These are phyloP conservation scores for Chlorencoelia australis DNA, from an alignment of 2,329 filamentous ascomycete species.

Conservation along the genomic window DNA sequence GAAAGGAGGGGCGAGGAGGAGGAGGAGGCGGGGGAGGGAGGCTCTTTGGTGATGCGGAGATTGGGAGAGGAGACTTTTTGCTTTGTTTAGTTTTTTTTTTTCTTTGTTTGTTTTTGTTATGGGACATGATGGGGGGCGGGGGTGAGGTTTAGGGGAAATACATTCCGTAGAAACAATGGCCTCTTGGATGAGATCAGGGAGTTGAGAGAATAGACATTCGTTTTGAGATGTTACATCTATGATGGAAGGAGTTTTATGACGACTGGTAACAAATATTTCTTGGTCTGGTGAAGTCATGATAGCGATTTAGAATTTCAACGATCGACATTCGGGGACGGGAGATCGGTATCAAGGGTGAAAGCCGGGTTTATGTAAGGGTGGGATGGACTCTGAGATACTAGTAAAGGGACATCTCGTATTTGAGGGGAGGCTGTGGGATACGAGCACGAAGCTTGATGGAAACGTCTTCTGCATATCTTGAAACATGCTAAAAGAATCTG, in stretches of 20 bases:
- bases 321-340: slow-evolving; percentile 1
- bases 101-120: neutral
- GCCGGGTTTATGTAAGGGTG: neutral
- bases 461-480: too few relatives aligned
- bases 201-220: slow-evolving; percentile 16
- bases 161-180: slow-evolving; percentile 22
- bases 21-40: slow-evolving; percentile 16
- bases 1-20: slow-evolving; percentile 18
- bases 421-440: neutral
- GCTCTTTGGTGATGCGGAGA: slow-evolving; percentile 16
- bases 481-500: too few relatives aligned
- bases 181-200: slow-evolving; percentile 24
- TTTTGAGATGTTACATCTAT: slow-evolving; percentile 21
- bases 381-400: neutral
- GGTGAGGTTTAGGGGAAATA: slow-evolving; percentile 4
- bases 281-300: slow-evolving; percentile 9
- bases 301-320: slow-evolving; percentile 3
- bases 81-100: neutral
- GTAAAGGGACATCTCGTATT: neutral
- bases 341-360: neutral
- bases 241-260: slow-evolving; percentile 19
- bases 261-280: slow-evolving; percentile 19
- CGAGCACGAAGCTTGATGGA: too few relatives aligned
- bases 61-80: slow-evolving; percentile 18
- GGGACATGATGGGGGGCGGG: too few relatives aligned